Evolutionary conservation across 164 flowering plant species (phyloP).

Genomic region (Tetracentron sinense): DNA sequence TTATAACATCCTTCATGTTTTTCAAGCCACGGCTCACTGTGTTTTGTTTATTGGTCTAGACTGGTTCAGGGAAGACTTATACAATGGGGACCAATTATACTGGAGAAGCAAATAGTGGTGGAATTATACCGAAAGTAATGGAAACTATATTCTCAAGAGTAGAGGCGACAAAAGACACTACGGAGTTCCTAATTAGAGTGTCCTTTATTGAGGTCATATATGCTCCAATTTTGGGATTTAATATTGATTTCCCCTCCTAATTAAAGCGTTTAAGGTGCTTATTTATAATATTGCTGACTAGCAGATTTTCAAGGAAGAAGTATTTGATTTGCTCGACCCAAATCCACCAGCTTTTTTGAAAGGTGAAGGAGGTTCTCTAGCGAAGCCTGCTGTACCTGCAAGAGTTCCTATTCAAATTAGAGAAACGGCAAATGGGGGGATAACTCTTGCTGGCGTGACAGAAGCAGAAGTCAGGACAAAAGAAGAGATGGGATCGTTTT

Average conservation of each 20-base stretch:
- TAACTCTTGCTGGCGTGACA: slow-evolving; percentile 87
- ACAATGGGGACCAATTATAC: slow-evolving; percentile 93
- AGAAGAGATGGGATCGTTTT: slow-evolving; percentile 83
- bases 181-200: slow-evolving; percentile 75
- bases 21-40: not conserved
- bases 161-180: slow-evolving; percentile 39
- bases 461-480: slow-evolving; percentile 82
- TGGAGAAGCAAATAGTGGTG: slow-evolving; percentile 53
- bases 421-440: slow-evolving; percentile 85
- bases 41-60: slow-evolving; percentile 35
- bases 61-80: slow-evolving; percentile 98
- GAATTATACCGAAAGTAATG: slow-evolving; percentile 86
- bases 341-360: slow-evolving; percentile 26
- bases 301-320: slow-evolving; percentile 98
- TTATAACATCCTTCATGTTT: not conserved
- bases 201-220: slow-evolving; percentile 88
- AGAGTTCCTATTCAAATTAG: slow-evolving; percentile 92
- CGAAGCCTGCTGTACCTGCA: slow-evolving; percentile 47
- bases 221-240: not conserved
- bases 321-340: slow-evolving; percentile 74
- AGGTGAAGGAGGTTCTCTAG: slow-evolving; percentile 35
- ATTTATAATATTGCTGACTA: not conserved
- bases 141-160: slow-evolving; percentile 59
- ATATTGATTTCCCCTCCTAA: not conserved
- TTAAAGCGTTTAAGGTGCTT: not conserved